Percentiles rank a stretch among this genome's conserved stretches.
Conservation (phyloP, 768 basidiomycete genomes). For the Infundibulicybe gibba region DNA sequence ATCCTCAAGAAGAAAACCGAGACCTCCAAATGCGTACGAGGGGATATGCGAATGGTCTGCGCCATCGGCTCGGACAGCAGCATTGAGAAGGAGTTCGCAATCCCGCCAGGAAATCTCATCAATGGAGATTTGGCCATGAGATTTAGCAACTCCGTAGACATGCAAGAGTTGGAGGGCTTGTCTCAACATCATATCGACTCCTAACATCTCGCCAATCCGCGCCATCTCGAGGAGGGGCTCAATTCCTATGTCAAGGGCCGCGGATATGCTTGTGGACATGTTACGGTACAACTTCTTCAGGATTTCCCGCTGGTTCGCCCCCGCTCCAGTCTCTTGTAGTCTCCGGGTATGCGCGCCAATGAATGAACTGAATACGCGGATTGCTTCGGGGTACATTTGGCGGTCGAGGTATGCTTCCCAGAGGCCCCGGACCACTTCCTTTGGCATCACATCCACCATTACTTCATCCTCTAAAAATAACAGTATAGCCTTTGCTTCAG, state of each 20-base stretch:
- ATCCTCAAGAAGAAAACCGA: constrained; percentile 39
- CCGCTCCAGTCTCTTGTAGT: not conserved
- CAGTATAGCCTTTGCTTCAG: constrained; percentile 9
- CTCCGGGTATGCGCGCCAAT: constrained; percentile 8
- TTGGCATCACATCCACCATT: not conserved
- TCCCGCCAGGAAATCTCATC: constrained; percentile 31
- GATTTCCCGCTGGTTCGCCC: constrained; percentile 12
- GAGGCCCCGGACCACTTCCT: constrained; percentile 16
- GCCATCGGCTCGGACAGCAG: constrained; percentile 32
- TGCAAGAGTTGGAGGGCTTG: constrained; percentile 25
- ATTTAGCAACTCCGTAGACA: constrained; percentile 37
- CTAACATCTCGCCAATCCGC: too few species aligned
- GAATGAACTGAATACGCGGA: constrained; percentile 11
- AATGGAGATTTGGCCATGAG: constrained; percentile 16
- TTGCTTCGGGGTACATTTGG: constrained; percentile 22
- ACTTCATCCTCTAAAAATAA: constrained; percentile 14
- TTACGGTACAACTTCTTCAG: constrained; percentile 32
- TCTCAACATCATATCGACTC: too few species aligned
- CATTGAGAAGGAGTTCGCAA: constrained; percentile 43
- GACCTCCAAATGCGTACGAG: constrained; percentile 30
- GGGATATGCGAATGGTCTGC: constrained; percentile 17
- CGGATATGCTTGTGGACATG: constrained; percentile 1
- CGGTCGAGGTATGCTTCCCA: constrained; percentile 22
- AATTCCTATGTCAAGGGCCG: too few species aligned
- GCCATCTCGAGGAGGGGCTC: too few species aligned